Conservation (phyloP, 495 filamentous ascomycete species). For the Trichocladium uniseriatum region DNA sequence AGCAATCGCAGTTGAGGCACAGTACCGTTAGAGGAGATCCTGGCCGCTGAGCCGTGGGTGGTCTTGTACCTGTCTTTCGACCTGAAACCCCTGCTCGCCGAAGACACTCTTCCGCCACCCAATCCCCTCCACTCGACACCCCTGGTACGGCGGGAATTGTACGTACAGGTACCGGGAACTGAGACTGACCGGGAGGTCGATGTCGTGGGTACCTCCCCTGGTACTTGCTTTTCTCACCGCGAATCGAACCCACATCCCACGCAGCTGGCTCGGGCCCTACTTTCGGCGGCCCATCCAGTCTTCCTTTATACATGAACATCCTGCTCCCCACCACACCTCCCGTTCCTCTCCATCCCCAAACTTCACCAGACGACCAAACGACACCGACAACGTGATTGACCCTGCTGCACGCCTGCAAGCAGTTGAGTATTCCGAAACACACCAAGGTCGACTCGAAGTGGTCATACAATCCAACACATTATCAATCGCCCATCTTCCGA, state of each 20-base stretch:
- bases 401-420: not conserved
- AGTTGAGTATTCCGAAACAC: not conserved
- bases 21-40: not conserved
- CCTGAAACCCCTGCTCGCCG: not conserved
- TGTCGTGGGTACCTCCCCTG: slow-evolving; percentile 18
- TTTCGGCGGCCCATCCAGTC: slow-evolving; percentile 16
- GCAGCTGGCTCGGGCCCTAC: slow-evolving; percentile 12
- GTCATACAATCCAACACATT: not conserved
- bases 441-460: not conserved
- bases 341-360: slow-evolving; percentile 13
- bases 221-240: slow-evolving; percentile 23
- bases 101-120: slow-evolving; percentile 1
- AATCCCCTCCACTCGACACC: slow-evolving; percentile 9
- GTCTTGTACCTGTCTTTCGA: not conserved
- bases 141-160: slow-evolving; percentile 22
- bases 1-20: not conserved
- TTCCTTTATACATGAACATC: slow-evolving; percentile 26
- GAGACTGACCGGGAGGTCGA: slow-evolving; percentile 11
- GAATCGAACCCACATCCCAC: slow-evolving; percentile 18
- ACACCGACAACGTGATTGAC: slow-evolving; percentile 6
- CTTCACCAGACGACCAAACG: slow-evolving; percentile 12
- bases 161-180: slow-evolving; percentile 25
- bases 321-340: slow-evolving; percentile 25
- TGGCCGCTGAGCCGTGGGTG: not conserved
- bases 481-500: not conserved